Conservation (phyloP, 352 stramenopile species). For the Pelagophyceae sp. region DNA sequence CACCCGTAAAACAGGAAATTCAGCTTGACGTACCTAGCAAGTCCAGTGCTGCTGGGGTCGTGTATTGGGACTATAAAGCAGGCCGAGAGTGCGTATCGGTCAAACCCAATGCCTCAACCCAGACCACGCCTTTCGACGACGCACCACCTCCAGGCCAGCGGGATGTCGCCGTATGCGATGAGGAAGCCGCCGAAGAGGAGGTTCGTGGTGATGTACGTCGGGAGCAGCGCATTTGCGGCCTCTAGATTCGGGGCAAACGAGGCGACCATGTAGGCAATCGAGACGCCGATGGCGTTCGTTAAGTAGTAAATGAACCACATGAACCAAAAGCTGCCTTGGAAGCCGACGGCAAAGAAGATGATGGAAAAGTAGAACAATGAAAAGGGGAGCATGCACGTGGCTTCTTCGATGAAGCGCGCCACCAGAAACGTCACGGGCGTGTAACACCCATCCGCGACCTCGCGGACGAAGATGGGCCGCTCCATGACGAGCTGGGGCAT, state of each 20-base stretch:
- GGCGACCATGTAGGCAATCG: slow-evolving; percentile 25
- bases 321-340: slow-evolving; percentile 25
- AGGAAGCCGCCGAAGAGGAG: slow-evolving; percentile 27
- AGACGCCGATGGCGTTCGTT: slow-evolving; percentile 23
- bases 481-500: slow-evolving; percentile 25
- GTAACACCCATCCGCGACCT: slow-evolving; percentile 31
- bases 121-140: too few species aligned
- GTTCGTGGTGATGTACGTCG: slow-evolving; percentile 26
- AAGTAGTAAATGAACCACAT: slow-evolving; percentile 26
- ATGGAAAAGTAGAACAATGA: slow-evolving; percentile 7
- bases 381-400: slow-evolving; percentile 18
- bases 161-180: slow-evolving; percentile 27
- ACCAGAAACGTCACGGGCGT: slow-evolving; percentile 22
- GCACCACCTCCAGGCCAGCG: slow-evolving; percentile 28
- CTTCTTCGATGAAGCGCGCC: slow-evolving; percentile 27
- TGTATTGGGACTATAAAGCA: too few species aligned
- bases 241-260: slow-evolving; percentile 24
- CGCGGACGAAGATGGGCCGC: slow-evolving; percentile 24
- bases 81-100: too few species aligned
- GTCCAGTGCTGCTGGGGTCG: too few species aligned
- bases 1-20: background rate
- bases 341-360: slow-evolving; percentile 17
- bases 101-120: too few species aligned
- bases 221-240: slow-evolving; percentile 24
- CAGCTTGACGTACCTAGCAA: too few species aligned